Percentiles rank a stretch among this genome's conserved stretches.
Evolutionary conservation across 192 early-diverging fungal genomes (phyloP).

Genomic region (Thamnidium elegans): DNA sequence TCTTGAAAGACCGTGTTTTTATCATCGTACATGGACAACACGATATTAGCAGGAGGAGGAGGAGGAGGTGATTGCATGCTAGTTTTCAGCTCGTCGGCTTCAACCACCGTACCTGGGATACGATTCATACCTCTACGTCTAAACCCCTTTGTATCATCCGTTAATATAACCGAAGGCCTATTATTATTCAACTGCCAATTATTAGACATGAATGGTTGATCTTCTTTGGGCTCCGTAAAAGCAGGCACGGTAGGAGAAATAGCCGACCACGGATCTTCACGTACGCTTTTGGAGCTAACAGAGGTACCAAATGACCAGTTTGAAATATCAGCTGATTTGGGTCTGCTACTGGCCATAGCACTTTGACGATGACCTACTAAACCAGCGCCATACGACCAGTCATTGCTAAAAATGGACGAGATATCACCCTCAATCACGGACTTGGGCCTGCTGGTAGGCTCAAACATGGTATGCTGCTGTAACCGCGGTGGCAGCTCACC

Average conservation of each 20-base stretch:
- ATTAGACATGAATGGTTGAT: neutral
- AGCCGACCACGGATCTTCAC: neutral
- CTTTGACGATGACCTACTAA: neutral
- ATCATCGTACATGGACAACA: slow-evolving; percentile 23
- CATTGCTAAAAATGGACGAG: slow-evolving; percentile 19
- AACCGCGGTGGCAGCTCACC: neutral
- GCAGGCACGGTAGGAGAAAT: neutral
- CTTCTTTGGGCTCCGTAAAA: neutral
- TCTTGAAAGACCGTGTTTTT: too few species aligned
- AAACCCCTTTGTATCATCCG: neutral
- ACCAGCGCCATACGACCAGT: slow-evolving; percentile 16
- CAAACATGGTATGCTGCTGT: neutral
- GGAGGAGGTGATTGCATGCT: slow-evolving; percentile 11
- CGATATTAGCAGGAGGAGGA: slow-evolving; percentile 20
- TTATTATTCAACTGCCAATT: slow-evolving; percentile 5
- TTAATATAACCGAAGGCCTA: neutral
- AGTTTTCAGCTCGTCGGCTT: neutral
- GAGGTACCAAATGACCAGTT: slow-evolving; percentile 32
- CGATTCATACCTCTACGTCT: neutral
- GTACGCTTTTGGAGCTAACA: neutral
- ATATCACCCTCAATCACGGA: slow-evolving; percentile 34
- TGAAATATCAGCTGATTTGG: slow-evolving; percentile 39
- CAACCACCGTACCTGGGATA: neutral
- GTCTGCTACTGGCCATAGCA: slow-evolving; percentile 17
- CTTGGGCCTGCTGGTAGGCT: slow-evolving; percentile 12